Percentiles rank a stretch among this genome's conserved stretches.
phyloP scores from a whole-genome alignment of 1,139 yeast species.

The Candida tropicalis region DNA sequence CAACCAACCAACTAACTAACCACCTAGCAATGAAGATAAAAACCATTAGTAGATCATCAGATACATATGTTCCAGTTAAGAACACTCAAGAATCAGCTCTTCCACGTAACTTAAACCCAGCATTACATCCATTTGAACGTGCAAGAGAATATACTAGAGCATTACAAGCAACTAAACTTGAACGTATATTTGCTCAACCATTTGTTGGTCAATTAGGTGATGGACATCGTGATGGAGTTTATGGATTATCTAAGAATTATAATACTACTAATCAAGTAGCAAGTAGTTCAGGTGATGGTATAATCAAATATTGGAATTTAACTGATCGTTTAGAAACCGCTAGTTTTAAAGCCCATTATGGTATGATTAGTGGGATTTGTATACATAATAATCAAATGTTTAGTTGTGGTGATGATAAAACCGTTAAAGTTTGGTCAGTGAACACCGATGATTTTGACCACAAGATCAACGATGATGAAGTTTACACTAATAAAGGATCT shows the following conservation, averaged over 20 bases:
- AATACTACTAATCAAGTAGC: constrained; percentile 74
- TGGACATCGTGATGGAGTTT: constrained; percentile 97
- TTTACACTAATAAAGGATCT: constrained; percentile 32
- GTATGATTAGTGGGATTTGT: constrained; percentile 83
- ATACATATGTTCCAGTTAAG: constrained; percentile 87
- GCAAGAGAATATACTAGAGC: constrained; percentile 97
- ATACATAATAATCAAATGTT: constrained; percentile 65
- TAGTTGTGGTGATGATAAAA: constrained; percentile 91
- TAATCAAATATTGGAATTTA: constrained; percentile 90
- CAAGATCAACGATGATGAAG: constrained; percentile 34
- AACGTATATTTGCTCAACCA: constrained; percentile 97
- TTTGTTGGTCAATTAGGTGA: constrained; percentile 92
- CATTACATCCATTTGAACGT: constrained; percentile 94
- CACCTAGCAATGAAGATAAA: constrained; percentile 67
- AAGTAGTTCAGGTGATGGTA: constrained; percentile 94
- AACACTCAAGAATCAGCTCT: constrained; percentile 86
- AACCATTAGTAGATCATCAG: constrained; percentile 88
- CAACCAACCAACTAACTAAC: neutral
- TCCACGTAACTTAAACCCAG: constrained; percentile 91
- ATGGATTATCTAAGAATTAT: constrained; percentile 80
- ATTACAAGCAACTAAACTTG: constrained; percentile 90
- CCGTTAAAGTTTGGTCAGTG: constrained; percentile 81
- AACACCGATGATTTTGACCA: constrained; percentile 46
- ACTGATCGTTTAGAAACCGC: constrained; percentile 71
- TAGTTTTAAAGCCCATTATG: constrained; percentile 87